phyloP scores from a whole-genome alignment of 2,329 filamentous ascomycete genomes.

The Penicillium sp. region DNA sequence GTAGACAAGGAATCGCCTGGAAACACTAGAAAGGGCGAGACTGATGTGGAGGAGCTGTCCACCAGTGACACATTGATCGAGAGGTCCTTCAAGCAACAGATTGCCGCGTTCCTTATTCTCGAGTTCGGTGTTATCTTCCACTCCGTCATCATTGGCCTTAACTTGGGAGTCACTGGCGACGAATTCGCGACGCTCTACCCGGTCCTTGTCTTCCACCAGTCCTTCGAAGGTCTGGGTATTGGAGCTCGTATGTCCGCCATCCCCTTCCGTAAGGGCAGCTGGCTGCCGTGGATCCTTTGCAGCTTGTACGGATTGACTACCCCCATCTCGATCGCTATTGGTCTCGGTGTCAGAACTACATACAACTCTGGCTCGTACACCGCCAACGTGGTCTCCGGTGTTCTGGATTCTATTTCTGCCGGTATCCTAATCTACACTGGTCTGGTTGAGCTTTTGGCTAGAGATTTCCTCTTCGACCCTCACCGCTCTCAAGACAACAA shows the following conservation, averaged over 20 bases:
- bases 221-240: conserved; percentile 56
- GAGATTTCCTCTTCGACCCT: conserved; percentile 46
- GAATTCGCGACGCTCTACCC: conserved; percentile 53
- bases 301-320: too few species aligned
- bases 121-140: conserved; percentile 58
- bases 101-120: conserved; percentile 39
- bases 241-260: conserved; percentile 53
- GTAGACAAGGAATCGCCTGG: too few species aligned
- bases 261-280: conserved; percentile 40
- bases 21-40: too few species aligned
- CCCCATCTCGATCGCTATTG: too few species aligned
- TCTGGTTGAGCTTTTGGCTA: conserved; percentile 43
- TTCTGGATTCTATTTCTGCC: conserved; percentile 42
- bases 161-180: conserved; percentile 49
- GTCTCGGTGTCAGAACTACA: conserved; percentile 41
- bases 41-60: not conserved
- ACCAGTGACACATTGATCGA: too few species aligned
- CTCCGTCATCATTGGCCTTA: conserved; percentile 56
- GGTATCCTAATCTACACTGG: conserved; percentile 46
- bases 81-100: conserved; percentile 30
- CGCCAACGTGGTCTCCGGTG: conserved; percentile 40
- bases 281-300: conserved; percentile 45
- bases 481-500: conserved; percentile 35
- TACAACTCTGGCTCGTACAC: conserved; percentile 37
- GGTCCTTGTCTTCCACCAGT: conserved; percentile 56